Base-by-base conservation (phyloP, 2,329 filamentous ascomycete species). In the Fusarium lyarnte region DNA sequence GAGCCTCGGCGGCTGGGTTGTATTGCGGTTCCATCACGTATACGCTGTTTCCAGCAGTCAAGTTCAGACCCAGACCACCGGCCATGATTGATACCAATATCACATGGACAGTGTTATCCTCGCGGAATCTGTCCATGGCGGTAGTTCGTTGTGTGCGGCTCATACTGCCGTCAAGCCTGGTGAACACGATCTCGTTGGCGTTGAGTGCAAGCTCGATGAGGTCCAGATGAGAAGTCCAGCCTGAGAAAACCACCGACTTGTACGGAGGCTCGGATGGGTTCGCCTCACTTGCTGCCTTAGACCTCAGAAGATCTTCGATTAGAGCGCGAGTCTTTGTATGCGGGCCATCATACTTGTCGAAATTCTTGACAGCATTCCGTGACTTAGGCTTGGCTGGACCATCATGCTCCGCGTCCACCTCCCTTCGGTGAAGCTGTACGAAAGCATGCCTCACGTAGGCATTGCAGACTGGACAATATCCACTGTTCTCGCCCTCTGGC, bases 1-100 rank as follows among this genome's bases (percentile, higher is more conserved):
- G 96, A 9, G 94, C 93, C 81, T 99, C 95, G 0, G 95, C 94
- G 0, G 94, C 95, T 0, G 96, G 96, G 78, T 99, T 99, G 84
- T 95, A 99, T 79, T 98, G 95, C 9, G 96, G 96, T 80, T 99
- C 96, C 95, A 99, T 98, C 77, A 98, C 93, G 80, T 96, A 98
- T 19, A 97, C 95, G 61, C 89, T 92, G 79, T 91, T 96, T 36
- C 92, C 95, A 1, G 93, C 87, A 0, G 95, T 98, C 60, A 98
- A 85, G 79, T 98, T 98, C 42, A 98, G 90, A 19, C 95, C 95
- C 21, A 98, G 88, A 23, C 96, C 95, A 72, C 95, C 96, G 0
- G 95, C 95, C 78, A 92, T 94, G 81, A 98, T 97, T 14, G 94
- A 97, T 19, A 97, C 94, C 14, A 98, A 88, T 55, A 98, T 94